phyloP scores from a whole-genome alignment of 805 yeast genomes.

The Schizosaccharomyces octosporus region DNA sequence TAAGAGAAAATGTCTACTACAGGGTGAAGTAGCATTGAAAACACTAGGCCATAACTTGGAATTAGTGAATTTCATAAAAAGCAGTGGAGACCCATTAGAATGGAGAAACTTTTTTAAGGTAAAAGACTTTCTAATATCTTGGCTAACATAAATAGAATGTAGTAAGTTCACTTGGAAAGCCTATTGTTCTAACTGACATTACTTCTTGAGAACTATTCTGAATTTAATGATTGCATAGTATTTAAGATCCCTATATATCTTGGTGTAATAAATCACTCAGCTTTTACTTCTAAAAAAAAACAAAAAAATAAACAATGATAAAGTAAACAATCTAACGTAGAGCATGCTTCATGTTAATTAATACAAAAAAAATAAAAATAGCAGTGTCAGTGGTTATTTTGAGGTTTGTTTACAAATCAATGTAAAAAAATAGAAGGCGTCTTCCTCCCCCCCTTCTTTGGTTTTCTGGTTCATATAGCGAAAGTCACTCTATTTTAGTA shows the following conservation, averaged over 20 bases:
- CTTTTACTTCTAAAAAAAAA: too few relatives aligned
- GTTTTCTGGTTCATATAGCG: too few relatives aligned
- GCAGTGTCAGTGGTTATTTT: too few relatives aligned
- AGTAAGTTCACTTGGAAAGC: not conserved
- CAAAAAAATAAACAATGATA: too few relatives aligned
- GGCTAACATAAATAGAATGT: not conserved
- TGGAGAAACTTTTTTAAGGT: constrained; percentile 44
- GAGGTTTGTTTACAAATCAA: too few relatives aligned
- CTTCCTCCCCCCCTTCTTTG: too few relatives aligned
- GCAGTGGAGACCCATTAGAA: constrained; percentile 40
- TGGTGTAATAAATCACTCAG: too few relatives aligned
- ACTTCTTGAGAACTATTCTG: not conserved
- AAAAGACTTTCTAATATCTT: not conserved
- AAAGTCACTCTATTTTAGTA: too few relatives aligned
- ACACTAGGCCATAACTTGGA: constrained; percentile 12
- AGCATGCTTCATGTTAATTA: too few relatives aligned
- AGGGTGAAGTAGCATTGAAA: constrained; percentile 24
- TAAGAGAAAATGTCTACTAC: constrained; percentile 20
- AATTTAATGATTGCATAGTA: not conserved
- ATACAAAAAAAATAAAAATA: too few relatives aligned
- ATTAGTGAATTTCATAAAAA: constrained; percentile 6
- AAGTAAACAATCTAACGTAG: too few relatives aligned
- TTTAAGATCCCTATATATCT: not conserved
- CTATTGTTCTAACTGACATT: not conserved
- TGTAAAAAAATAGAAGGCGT: too few relatives aligned